A percentile compares a stretch with the other conserved stretches of the same genome.
Conservation (phyloP, 371 early-diverging fungal species). For the Lichtheimia ramosa region DNA sequence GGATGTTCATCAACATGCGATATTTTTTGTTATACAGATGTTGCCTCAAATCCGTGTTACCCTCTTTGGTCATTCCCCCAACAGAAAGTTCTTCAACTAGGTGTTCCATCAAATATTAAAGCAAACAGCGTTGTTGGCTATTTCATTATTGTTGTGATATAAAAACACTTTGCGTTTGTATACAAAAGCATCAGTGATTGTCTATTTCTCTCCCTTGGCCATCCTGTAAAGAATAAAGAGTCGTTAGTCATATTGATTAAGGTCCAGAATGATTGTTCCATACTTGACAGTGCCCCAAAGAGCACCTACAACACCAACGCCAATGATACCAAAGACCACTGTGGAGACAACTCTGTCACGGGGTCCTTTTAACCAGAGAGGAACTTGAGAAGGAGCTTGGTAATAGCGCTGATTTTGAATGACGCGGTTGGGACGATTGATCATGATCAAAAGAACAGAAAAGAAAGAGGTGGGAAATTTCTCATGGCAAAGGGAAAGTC, state of each 20-base stretch:
- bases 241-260: background rate
- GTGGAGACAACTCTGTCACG: constrained; percentile 26
- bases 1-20: background rate
- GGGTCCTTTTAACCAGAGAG: constrained; percentile 36
- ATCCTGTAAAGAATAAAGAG: constrained; percentile 2
- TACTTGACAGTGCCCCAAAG: constrained; percentile 30
- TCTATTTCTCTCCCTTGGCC: constrained; percentile 15
- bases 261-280: constrained; percentile 1
- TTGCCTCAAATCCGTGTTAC: constrained; percentile 87
- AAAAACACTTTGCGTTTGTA: constrained; percentile 3
- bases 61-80: constrained; percentile 88
- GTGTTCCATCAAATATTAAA: background rate
- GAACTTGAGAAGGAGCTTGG: constrained; percentile 33
- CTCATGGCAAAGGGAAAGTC: background rate
- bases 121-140: background rate
- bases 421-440: constrained; percentile 40
- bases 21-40: constrained; percentile 52
- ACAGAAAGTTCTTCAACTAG: constrained; percentile 91
- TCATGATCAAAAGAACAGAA: constrained; percentile 17
- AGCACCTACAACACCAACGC: constrained; percentile 33
- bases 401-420: constrained; percentile 32
- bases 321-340: constrained; percentile 30
- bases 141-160: background rate
- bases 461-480: constrained; percentile 12
- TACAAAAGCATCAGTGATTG: background rate